Evolutionary conservation across 768 basidiomycete species (phyloP).

Genomic region (Psilocybe sp.): DNA sequence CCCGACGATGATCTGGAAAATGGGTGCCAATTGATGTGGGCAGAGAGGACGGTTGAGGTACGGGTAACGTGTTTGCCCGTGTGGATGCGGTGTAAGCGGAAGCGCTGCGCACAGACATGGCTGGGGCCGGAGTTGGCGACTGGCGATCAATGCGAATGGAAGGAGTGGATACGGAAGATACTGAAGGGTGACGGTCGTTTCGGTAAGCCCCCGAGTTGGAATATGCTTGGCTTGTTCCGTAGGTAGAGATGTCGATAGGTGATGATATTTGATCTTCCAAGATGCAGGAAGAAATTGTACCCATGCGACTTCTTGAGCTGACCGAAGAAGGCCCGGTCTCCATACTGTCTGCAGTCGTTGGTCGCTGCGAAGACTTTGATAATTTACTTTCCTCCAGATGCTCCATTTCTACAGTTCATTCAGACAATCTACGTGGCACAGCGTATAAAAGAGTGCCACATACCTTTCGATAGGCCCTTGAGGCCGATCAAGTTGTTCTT

Average conservation of each 20-base stretch:
- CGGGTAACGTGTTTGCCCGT: slow-evolving; percentile 9
- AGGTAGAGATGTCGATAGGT: slow-evolving; percentile 4
- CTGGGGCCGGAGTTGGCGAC: background rate
- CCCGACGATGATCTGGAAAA: background rate
- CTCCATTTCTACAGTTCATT: background rate
- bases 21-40: slow-evolving; percentile 4
- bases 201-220: background rate
- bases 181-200: slow-evolving; percentile 3
- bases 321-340: background rate
- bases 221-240: background rate
- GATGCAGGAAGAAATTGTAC: background rate
- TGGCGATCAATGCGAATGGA: background rate
- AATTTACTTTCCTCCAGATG: too few species aligned
- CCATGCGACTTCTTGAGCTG: background rate
- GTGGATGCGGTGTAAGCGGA: background rate
- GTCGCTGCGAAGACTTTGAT: too few species aligned
- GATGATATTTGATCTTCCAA: slow-evolving; percentile 8
- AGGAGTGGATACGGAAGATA: slow-evolving; percentile 2
- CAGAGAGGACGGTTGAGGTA: slow-evolving; percentile 9
- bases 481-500: slow-evolving; percentile 23
- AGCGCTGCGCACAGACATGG: slow-evolving; percentile 1
- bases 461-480: slow-evolving; percentile 10
- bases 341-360: background rate
- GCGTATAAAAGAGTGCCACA: too few species aligned
- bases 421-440: background rate